Conservation (phyloP, 768 basidiomycete species). For the Psilocybe cubensis region DNA sequence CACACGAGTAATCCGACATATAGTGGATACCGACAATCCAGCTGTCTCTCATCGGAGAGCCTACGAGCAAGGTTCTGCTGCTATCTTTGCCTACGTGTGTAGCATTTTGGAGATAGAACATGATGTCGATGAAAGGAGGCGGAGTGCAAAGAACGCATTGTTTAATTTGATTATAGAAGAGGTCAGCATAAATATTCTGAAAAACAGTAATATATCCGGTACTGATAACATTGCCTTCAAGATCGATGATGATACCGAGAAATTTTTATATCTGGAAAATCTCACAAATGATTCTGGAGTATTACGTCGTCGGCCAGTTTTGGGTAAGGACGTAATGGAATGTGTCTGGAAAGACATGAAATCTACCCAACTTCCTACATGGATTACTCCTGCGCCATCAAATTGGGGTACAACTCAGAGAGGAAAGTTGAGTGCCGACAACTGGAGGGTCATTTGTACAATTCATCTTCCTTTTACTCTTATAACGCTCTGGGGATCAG, state of each 20-base stretch:
- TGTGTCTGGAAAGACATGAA: constrained; percentile 33
- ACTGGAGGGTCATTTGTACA: constrained; percentile 29
- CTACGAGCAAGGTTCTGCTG: constrained; percentile 9
- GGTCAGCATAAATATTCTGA: background rate
- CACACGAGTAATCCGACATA: constrained; percentile 2
- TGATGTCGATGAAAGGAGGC: constrained; percentile 6
- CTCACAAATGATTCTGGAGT: too few species aligned
- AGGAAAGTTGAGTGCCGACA: constrained; percentile 35
- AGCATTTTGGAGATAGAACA: constrained; percentile 8
- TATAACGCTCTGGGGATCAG: too few species aligned
- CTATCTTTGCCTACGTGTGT: constrained; percentile 14
- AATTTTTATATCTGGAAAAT: background rate
- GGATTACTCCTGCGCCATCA: constrained; percentile 32
- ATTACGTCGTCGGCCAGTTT: too few species aligned
- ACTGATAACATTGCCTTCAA: background rate
- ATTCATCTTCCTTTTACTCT: constrained; percentile 32
- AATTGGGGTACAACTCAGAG: constrained; percentile 32
- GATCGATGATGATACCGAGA: background rate
- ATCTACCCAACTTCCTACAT: constrained; percentile 29
- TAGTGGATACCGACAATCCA: constrained; percentile 1
- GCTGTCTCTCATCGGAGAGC: constrained; percentile 6
- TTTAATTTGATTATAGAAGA: constrained; percentile 10
- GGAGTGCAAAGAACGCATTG: constrained; percentile 9
- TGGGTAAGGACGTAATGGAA: constrained; percentile 32
- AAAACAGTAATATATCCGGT: background rate